Percentiles rank a stretch among this genome's conserved stretches.
These are phyloP conservation scores for Penicillium sp. DNA, from an alignment of 2,329 filamentous ascomycete species.

Conservation along the genomic window DNA sequence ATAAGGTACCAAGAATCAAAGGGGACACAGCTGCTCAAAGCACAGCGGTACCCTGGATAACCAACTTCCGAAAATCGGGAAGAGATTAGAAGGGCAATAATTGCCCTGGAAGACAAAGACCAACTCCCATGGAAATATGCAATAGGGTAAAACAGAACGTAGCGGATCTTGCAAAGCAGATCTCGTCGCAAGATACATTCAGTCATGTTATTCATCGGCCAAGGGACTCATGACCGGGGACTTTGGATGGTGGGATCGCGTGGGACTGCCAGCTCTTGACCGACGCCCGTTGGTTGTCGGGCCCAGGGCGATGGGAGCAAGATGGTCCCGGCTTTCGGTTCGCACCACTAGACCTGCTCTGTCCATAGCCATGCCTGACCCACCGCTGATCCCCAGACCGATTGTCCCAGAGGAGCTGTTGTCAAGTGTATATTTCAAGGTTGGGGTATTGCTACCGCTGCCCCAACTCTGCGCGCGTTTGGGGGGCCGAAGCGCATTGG, in stretches of 20 bases:
- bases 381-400: conserved; percentile 32
- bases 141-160: conserved; percentile 7
- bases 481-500: conserved; percentile 55
- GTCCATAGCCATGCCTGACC: conserved; percentile 45
- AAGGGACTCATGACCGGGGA: conserved; percentile 35
- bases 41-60: conserved; percentile 5
- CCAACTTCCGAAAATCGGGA: conserved; percentile 1
- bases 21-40: conserved; percentile 2
- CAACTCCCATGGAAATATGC: conserved; percentile 25
- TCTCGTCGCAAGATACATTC: conserved; percentile 14
- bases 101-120: conserved; percentile 6
- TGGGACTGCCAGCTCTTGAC: conserved; percentile 46
- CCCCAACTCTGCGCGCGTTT: conserved; percentile 32
- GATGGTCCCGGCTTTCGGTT: conserved; percentile 78
- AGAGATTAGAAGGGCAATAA: not conserved
- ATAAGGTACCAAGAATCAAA: conserved; percentile 25
- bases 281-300: conserved; percentile 46
- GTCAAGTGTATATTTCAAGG: conserved; percentile 37
- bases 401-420: conserved; percentile 39
- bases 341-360: conserved; percentile 69
- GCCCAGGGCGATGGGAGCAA: conserved; percentile 51
- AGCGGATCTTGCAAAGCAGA: conserved; percentile 9
- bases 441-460: conserved; percentile 27
- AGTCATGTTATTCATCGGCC: conserved; percentile 29
- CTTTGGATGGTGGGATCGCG: conserved; percentile 36